Evolutionary conservation across 2,329 filamentous ascomycete genomes (phyloP), one percentile per base, ranked within the genome.

Genomic region (Fusarium solani-melongenae): DNA sequence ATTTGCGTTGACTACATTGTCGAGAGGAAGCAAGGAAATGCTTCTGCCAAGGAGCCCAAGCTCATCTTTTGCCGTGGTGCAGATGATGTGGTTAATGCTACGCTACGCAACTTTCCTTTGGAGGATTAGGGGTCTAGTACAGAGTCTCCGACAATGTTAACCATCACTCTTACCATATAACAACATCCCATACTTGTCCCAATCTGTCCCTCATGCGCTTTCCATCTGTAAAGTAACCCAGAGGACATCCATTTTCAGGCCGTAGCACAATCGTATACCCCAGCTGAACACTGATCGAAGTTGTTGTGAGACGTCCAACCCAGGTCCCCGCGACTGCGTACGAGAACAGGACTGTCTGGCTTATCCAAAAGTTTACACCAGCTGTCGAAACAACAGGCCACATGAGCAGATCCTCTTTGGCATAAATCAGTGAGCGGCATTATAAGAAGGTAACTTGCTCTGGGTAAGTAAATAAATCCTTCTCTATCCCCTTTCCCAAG

Each of bases 1-100:
- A 2, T 38, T 29, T 72, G 64, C 1, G 31, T 55, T 6, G 49
- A 72, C 27, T 31, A 65, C 6, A n/a, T 58, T 1, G 59, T 65
- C 0, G 17, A 56, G 11, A 53, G 6, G 8, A 72, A 33, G 49
- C 56, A 62, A 12, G 56, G 39, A 1, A 8, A 58, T 6, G 1
- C 1, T 1, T 39, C 22, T 1, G 11, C 12, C 3, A 33, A 29
- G 6, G 55, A 72, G 10, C 69, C 69, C 0, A 72, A 38, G 22
- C 69, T 72, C 1, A 72, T 72, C 1, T 72, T 72, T 7, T 72
- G 65, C 14, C 64, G 64, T 0, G 56, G 65, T 2, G 59, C 65
- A 0, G 59, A 66, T 1, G 65, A 72, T 5, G 11, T 72, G 1
- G 60, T 72, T 0, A 69, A 66, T 1, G 60, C 69, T 1, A 72